Base-by-base conservation (phyloP, 371 early-diverging fungal species). In the Cokeromyces recurvatus region DNA sequence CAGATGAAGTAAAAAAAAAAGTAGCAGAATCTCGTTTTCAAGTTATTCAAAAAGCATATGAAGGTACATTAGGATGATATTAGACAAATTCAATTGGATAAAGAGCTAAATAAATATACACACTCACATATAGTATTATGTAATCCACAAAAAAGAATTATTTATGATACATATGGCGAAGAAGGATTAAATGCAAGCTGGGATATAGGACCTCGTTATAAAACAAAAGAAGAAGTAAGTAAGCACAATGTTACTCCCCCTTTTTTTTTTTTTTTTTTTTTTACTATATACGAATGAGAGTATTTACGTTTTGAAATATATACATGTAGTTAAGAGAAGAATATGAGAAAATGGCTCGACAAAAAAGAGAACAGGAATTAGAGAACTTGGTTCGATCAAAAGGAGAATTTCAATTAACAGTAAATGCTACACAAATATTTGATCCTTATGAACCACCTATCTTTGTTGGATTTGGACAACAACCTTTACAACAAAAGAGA, bases 111-210 rank as follows among this genome's bases (percentile, higher is more conserved):
- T 12, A 23, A 17, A 16, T 36, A 34, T 23, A 20, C 34, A 21
- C 24, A 29, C 6, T 24, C 3, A 36, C 7, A 0, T 16, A 19
- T 49, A 91, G 93, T 94, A 2, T 66, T 97, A 38, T 81, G 78
- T 34, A 86, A 97, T 66, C 80, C 87, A 3, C 78, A 77, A 16
- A 82, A 82, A 46, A 81, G 98, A 39, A 79, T 84, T 9, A 82
- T 91, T 24, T 98, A 98, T 62, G 97, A 99, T 63, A 79, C 77
- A 17, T 93, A 93, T 45, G 98, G 98, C 10, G 88, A 85, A 48
- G 82, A 91, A 49, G 97, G 92, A 11, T 54, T 94, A 11, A 73
- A 68, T 21, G 77, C 79, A 20, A 74, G 68, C 40, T 86, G 84
- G 87, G 92, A 90, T 24, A 70, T 95, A 4, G 89, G 91, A 16